Conservation (phyloP, 176 grass and related monocot genomes). For the Ananas comosus region DNA sequence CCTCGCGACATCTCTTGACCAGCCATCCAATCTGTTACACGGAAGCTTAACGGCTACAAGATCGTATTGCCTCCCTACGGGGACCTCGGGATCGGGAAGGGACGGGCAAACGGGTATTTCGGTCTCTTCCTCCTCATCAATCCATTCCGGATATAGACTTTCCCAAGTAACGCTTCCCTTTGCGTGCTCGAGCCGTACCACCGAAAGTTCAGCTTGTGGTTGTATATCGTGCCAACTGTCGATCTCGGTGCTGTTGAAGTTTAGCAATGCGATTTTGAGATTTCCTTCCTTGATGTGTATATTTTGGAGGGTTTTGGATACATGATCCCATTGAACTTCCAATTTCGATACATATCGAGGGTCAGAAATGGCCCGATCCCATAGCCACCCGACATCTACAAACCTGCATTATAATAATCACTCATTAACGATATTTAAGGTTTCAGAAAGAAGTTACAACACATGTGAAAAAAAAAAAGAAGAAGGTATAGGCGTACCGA, state of each 20-base stretch:
- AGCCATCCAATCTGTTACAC: conserved; percentile 36
- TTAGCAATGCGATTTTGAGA: conserved; percentile 61
- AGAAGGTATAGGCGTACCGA: conserved; percentile 31
- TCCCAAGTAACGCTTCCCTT: conserved; percentile 67
- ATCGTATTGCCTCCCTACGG: conserved; percentile 40
- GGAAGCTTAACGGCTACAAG: conserved; percentile 87
- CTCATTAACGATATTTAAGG: neutral
- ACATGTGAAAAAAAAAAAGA: neutral
- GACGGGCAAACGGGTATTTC: conserved; percentile 67
- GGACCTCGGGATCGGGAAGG: conserved; percentile 51
- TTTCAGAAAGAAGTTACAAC: neutral
- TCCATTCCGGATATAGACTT: conserved; percentile 83
- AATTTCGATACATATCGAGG: conserved; percentile 59
- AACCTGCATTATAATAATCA: conserved; percentile 28
- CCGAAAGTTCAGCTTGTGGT: conserved; percentile 53
- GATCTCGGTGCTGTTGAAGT: conserved; percentile 72
- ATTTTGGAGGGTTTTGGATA: conserved; percentile 40
- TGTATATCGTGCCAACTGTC: conserved; percentile 51
- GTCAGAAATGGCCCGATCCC: conserved; percentile 55
- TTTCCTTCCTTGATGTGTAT: conserved; percentile 27
- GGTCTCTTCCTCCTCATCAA: conserved; percentile 88
- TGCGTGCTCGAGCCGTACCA: conserved; percentile 50
- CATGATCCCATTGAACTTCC: conserved; percentile 47
- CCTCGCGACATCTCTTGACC: conserved; percentile 79
- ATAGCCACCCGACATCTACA: conserved; percentile 78